phyloP scores from a whole-genome alignment of 2,329 filamentous ascomycete genomes.

The Colletotrichum camelliae region DNA sequence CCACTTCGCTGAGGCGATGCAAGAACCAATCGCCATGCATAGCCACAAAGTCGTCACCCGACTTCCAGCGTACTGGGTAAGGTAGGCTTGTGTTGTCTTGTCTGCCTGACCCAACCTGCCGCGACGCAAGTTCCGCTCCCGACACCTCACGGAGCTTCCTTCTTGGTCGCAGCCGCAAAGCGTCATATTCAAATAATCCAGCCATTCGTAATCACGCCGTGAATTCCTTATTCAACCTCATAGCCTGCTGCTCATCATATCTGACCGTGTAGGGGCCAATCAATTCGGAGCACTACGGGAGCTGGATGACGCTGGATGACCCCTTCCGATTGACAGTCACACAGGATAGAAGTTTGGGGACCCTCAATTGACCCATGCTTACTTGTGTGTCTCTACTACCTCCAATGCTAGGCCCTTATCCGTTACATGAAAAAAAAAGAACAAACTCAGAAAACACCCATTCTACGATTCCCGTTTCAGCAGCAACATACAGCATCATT shows the following conservation, averaged over 20 bases:
- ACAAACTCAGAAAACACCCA: not conserved
- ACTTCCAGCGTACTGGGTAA: not conserved
- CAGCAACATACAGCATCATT: slow-evolving; percentile 19
- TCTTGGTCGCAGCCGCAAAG: slow-evolving; percentile 5
- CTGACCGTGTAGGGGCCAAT: not conserved
- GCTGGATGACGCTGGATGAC: not conserved
- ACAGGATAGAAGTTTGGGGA: not conserved
- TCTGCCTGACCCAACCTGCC: not conserved
- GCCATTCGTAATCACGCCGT: not conserved
- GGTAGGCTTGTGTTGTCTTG: not conserved
- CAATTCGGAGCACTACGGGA: not conserved
- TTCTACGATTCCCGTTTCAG: slow-evolving; percentile 12
- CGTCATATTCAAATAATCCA: not conserved
- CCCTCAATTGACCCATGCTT: not conserved
- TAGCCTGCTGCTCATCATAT: not conserved
- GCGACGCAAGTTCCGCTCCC: not conserved
- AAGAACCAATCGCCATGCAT: not conserved
- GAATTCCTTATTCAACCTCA: not conserved
- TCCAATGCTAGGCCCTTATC: not conserved
- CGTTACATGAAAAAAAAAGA: not conserved
- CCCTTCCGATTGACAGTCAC: not conserved
- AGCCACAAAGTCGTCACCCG: not conserved
- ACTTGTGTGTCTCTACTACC: slow-evolving; percentile 7
- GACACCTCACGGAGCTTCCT: slow-evolving; percentile 7
- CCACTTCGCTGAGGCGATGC: not conserved